Percentiles rank a stretch among this genome's conserved stretches.
Conservation (phyloP, 2,329 filamentous ascomycete genomes). For the Penicillium brevicompactum region DNA sequence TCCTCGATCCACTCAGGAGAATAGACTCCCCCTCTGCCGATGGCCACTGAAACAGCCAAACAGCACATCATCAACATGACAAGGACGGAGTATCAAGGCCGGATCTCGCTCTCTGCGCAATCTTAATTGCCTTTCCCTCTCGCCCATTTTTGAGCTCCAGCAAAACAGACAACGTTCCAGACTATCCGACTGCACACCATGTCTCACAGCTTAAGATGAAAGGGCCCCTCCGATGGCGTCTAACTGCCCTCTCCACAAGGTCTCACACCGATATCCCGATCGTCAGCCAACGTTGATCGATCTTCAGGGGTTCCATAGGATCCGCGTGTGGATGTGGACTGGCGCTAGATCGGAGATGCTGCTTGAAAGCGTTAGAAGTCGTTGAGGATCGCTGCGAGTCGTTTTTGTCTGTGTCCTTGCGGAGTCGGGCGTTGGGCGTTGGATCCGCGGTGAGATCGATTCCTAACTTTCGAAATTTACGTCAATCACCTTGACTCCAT, state of each 20-base stretch:
- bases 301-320: constrained; percentile 15
- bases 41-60: not conserved
- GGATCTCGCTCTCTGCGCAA: not conserved
- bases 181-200: not conserved
- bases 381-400: not conserved
- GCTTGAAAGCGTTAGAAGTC: not conserved
- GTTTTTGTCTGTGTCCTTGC: not conserved
- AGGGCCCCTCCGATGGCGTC: not conserved
- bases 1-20: constrained; percentile 1
- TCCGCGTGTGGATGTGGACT: not conserved
- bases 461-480: not conserved
- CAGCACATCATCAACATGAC: not conserved
- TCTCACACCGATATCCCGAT: constrained; percentile 7
- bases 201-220: not conserved
- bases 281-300: constrained; percentile 10
- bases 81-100: no score
- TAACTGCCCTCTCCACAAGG: constrained; percentile 3
- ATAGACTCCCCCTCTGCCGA: not conserved
- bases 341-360: not conserved
- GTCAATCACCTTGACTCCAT: no score
- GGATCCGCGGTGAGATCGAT: not conserved
- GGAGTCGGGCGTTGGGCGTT: not conserved
- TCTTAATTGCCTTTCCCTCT: not conserved
- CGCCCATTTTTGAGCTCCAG: not conserved
- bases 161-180: not conserved